Conservation (phyloP, 495 filamentous ascomycete genomes). For the Talaromyces adpressus region DNA sequence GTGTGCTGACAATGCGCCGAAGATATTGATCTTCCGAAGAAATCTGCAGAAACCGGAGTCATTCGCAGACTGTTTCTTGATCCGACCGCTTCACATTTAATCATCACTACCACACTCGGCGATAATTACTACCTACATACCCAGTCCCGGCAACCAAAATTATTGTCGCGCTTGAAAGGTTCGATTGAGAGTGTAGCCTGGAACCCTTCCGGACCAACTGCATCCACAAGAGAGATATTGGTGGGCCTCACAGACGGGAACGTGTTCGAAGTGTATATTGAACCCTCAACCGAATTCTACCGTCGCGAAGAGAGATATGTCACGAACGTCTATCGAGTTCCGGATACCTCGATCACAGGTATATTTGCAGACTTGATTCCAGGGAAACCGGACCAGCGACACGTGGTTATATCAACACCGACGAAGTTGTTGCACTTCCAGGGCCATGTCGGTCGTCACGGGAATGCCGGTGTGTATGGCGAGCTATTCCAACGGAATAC, state of each 20-base stretch:
- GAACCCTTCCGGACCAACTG: conserved; percentile 94
- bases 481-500: conserved; percentile 84
- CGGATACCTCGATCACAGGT: conserved; percentile 73
- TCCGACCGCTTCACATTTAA: conserved; percentile 87
- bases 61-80: conserved; percentile 96
- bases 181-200: conserved; percentile 91
- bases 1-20: neutral
- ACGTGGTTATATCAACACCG: conserved; percentile 72
- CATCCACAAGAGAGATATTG: conserved; percentile 92
- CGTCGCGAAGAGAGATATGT: conserved; percentile 89
- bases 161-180: conserved; percentile 74
- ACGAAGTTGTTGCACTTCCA: conserved; percentile 68
- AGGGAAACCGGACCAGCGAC: conserved; percentile 57
- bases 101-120: conserved; percentile 83
- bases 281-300: conserved; percentile 89
- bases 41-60: conserved; percentile 78
- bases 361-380: conserved; percentile 71
- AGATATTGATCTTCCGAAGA: conserved; percentile 98
- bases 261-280: conserved; percentile 93
- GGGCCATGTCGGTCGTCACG: conserved; percentile 64
- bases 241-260: conserved; percentile 87
- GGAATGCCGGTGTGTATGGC: conserved; percentile 79
- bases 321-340: conserved; percentile 67
- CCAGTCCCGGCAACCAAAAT: conserved; percentile 80
- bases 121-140: conserved; percentile 98